A percentile compares a stretch with the other conserved stretches of the same genome.
phyloP scores from a whole-genome alignment of 805 yeast species.

The Saccharomycopsis babjevae region DNA sequence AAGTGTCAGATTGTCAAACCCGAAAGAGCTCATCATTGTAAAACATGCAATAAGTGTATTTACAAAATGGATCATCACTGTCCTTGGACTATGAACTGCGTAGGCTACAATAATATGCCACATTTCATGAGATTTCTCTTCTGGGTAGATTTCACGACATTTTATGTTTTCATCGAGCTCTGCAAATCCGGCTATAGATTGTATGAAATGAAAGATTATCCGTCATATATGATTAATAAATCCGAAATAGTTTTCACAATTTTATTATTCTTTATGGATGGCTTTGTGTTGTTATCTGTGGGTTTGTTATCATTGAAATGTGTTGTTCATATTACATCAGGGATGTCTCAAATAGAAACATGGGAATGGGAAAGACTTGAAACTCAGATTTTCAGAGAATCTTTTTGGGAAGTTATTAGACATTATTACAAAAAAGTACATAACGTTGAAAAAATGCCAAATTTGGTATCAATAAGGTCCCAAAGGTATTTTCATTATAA shows the following conservation, averaged over 20 bases:
- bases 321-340: conserved; percentile 41
- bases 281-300: conserved; percentile 54
- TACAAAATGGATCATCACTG: conserved; percentile 85
- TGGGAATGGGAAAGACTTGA: conserved; percentile 88
- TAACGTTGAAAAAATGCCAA: conserved; percentile 17
- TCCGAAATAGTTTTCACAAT: conserved; percentile 46
- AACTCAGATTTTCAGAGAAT: conserved; percentile 45
- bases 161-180: conserved; percentile 36
- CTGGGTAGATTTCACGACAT: conserved; percentile 50
- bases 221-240: conserved; percentile 44
- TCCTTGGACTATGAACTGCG: conserved; percentile 91
- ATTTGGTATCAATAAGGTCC: conserved; percentile 16
- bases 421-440: conserved; percentile 30
- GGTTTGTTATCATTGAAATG: conserved; percentile 53
- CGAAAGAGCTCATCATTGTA: conserved; percentile 80
- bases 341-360: conserved; percentile 80
- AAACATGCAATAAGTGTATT: conserved; percentile 61
- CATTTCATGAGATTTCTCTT: conserved; percentile 68
- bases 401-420: conserved; percentile 42
- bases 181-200: conserved; percentile 31
- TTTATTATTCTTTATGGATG: conserved; percentile 41
- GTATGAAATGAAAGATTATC: conserved; percentile 41
- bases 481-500: conserved; percentile 10
- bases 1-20: conserved; percentile 72
- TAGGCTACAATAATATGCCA: conserved; percentile 68